Conservation (phyloP, 2,329 filamentous ascomycete genomes). For the Dothidotthia symphoricarpi region DNA sequence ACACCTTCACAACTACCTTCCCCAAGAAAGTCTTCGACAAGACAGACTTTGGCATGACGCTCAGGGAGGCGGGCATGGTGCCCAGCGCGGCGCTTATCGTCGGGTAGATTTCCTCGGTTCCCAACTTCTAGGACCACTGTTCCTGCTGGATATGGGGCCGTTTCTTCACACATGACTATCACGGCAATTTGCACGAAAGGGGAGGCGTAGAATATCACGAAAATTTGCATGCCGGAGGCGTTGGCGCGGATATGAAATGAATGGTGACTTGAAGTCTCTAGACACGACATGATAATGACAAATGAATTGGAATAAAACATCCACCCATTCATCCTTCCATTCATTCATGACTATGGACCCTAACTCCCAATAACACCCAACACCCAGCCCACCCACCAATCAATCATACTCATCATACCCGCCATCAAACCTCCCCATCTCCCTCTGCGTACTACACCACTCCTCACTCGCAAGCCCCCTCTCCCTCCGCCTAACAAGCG, state of each 20-base stretch:
- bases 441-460: constrained; percentile 50
- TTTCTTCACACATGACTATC: constrained; percentile 1
- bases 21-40: constrained; percentile 74
- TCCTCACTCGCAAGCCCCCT: constrained; percentile 49
- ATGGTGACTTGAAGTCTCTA: no score
- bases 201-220: no score
- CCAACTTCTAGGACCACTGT: not conserved
- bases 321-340: no score
- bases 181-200: constrained; percentile 5
- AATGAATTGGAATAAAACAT: no score
- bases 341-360: no score
- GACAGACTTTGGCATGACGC: constrained; percentile 79
- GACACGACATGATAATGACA: no score
- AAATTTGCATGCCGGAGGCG: not conserved
- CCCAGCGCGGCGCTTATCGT: constrained; percentile 89
- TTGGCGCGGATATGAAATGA: no score
- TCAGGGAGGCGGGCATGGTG: constrained; percentile 87
- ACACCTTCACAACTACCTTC: constrained; percentile 81
- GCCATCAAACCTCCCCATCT: constrained; percentile 44
- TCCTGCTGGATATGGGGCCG: not conserved
- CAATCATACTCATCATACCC: constrained; percentile 37
- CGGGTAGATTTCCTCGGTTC: constrained; percentile 26
- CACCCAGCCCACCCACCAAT: not conserved
- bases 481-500: constrained; percentile 46
- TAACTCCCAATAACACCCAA: no score